Evolutionary conservation across 2,329 filamentous ascomycete genomes (phyloP).

Genomic region (Epichloe brachyelytri): DNA sequence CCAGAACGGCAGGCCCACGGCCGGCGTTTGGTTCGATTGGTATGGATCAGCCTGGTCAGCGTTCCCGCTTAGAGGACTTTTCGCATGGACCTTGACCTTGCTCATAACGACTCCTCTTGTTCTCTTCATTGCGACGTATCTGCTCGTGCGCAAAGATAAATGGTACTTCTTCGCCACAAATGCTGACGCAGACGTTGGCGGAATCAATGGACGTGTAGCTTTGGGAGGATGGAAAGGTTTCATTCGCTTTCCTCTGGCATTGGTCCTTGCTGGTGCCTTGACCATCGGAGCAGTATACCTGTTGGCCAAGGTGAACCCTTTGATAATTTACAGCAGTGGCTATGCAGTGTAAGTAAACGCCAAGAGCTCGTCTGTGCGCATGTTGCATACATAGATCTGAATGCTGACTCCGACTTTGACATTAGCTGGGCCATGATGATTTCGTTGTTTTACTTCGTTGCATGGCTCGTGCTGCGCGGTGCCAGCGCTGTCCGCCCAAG

Average conservation of each 20-base stretch:
- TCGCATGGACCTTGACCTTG: slow-evolving; percentile 74
- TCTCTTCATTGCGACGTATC: slow-evolving; percentile 53
- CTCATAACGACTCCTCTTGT: slow-evolving; percentile 68
- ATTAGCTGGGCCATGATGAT: slow-evolving; percentile 68
- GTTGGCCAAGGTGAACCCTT: slow-evolving; percentile 70
- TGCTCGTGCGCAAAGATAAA: slow-evolving; percentile 61
- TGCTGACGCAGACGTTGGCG: slow-evolving; percentile 40
- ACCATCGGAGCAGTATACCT: slow-evolving; percentile 63
- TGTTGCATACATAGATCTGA: not conserved
- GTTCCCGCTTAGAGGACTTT: slow-evolving; percentile 69
- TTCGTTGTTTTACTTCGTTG: slow-evolving; percentile 63
- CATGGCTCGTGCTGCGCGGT: slow-evolving; percentile 72
- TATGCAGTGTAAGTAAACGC: slow-evolving; percentile 51
- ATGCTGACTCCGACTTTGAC: slow-evolving; percentile 8
- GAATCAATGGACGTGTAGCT: slow-evolving; percentile 46
- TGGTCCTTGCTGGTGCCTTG: slow-evolving; percentile 54
- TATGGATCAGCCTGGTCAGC: slow-evolving; percentile 71
- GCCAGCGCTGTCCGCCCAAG: slow-evolving; percentile 72
- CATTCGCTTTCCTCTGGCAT: slow-evolving; percentile 68
- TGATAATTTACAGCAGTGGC: slow-evolving; percentile 79
- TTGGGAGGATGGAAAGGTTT: slow-evolving; percentile 71
- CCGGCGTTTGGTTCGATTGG: slow-evolving; percentile 87
- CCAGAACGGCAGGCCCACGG: slow-evolving; percentile 50
- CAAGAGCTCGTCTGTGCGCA: not conserved
- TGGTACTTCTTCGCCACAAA: slow-evolving; percentile 73